phyloP scores from a whole-genome alignment of 345 rosid genomes.

The Jatropha curcas region DNA sequence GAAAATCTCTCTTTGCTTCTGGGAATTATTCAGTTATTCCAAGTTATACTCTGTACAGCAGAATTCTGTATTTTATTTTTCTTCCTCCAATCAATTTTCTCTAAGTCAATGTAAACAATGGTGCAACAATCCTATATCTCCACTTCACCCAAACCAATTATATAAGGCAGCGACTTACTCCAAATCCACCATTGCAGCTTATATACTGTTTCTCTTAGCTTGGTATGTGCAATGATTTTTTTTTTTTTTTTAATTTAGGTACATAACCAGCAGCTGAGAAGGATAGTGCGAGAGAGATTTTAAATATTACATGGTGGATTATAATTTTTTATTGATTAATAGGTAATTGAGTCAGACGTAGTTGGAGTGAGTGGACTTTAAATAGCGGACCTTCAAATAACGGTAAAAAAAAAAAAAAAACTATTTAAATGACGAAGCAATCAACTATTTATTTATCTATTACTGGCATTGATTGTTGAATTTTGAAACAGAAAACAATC shows the following conservation, averaged over 20 bases:
- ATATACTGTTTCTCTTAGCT: background rate
- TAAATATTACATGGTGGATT: no score
- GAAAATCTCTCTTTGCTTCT: conserved; percentile 9
- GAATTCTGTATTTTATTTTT: conserved; percentile 7
- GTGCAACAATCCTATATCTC: background rate
- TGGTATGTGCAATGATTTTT: no score
- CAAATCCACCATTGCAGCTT: background rate
- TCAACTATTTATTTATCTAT: no score
- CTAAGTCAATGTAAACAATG: conserved; percentile 16
- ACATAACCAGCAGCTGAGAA: no score
- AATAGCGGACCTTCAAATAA: no score
- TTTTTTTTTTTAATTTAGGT: no score
- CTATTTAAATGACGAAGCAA: no score
- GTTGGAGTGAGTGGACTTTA: no score
- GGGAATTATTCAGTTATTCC: conserved; percentile 7
- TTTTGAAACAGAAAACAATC: background rate
- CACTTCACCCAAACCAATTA: background rate
- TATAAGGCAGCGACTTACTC: background rate
- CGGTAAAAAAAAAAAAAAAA: no score
- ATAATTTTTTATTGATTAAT: no score
- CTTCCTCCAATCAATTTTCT: background rate
- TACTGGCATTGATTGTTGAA: background rate
- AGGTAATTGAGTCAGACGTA: no score
- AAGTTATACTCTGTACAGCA: conserved; percentile 29
- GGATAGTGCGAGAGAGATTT: no score